Evolutionary conservation across 257 asterid species (phyloP).

Genomic region (Fraxinus pennsylvanica): DNA sequence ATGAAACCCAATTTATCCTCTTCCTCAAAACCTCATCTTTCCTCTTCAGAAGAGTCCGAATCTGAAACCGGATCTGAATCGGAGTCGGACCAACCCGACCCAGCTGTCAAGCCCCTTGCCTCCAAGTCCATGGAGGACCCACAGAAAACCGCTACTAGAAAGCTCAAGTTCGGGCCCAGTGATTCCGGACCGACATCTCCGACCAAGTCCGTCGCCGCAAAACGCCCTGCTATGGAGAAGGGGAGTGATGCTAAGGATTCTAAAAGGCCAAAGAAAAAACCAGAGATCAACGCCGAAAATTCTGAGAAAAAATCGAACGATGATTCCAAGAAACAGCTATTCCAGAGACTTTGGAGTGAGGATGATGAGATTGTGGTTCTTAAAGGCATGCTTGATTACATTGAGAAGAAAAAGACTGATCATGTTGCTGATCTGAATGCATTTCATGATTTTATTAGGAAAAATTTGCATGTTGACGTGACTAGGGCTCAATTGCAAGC

Average conservation of each 20-base stretch:
- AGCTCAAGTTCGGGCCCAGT: constrained; percentile 33
- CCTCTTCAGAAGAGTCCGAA: constrained; percentile 42
- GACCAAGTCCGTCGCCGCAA: constrained; percentile 24
- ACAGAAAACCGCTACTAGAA: constrained; percentile 26
- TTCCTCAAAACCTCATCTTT: constrained; percentile 20
- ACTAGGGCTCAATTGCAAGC: constrained; percentile 48
- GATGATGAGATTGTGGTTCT: constrained; percentile 61
- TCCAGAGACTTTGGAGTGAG: constrained; percentile 69
- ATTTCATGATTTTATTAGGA: constrained; percentile 53
- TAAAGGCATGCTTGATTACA: constrained; percentile 53
- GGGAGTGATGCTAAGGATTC: constrained; percentile 33
- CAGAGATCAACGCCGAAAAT: constrained; percentile 25
- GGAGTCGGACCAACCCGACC: constrained; percentile 37
- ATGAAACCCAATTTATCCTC: constrained; percentile 20
- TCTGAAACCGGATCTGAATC: constrained; percentile 54
- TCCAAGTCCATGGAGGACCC: constrained; percentile 31
- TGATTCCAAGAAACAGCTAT: constrained; percentile 39
- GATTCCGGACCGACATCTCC: constrained; percentile 33
- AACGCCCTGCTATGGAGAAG: constrained; percentile 41
- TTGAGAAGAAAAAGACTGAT: constrained; percentile 34
- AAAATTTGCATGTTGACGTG: constrained; percentile 42
- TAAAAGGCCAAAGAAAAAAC: constrained; percentile 47
- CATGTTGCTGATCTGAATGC: constrained; percentile 41
- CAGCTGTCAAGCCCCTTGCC: constrained; percentile 31
- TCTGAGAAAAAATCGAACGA: constrained; percentile 30